Percentiles rank a stretch among this genome's conserved stretches.
These are phyloP conservation scores for Tillandsia fasciculata DNA, from an alignment of 176 grass and related monocot genomes.

Conservation along the genomic window DNA sequence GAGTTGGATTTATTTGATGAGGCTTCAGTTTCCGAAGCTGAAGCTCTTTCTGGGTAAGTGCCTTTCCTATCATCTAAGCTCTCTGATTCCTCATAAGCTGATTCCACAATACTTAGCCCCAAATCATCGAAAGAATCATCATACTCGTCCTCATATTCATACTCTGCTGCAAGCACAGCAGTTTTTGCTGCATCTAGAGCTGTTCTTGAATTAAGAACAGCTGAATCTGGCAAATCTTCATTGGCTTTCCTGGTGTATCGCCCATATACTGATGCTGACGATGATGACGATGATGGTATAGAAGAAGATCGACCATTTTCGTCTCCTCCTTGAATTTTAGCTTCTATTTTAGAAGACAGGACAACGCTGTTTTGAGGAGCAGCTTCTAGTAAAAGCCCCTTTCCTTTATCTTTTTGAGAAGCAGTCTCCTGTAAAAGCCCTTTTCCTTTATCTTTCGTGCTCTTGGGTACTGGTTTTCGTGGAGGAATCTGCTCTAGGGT, in stretches of 20 bases:
- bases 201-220: conserved; percentile 48
- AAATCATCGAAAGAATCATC: conserved; percentile 99
- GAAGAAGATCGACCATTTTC: conserved; percentile 44
- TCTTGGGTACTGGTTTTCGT: conserved; percentile 32
- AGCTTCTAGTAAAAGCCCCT: conserved; percentile 54
- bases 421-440: conserved; percentile 48
- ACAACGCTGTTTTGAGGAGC: conserved; percentile 16
- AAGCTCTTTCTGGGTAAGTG: not conserved
- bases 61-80: conserved; percentile 25
- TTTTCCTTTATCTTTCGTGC: conserved; percentile 72
- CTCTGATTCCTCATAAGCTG: conserved; percentile 73
- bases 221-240: conserved; percentile 40
- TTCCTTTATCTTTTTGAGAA: conserved; percentile 65
- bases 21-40: conserved; percentile 7
- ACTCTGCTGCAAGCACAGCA: conserved; percentile 47
- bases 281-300: conserved; percentile 24
- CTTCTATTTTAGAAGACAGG: conserved; percentile 22
- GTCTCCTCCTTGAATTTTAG: conserved; percentile 17
- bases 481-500: conserved; percentile 63
- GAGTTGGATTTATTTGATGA: conserved; percentile 37
- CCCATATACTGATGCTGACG: conserved; percentile 20
- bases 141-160: conserved; percentile 93
- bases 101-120: conserved; percentile 72
- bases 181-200: conserved; percentile 53
- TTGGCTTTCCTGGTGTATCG: conserved; percentile 79